Evolutionary conservation across 768 basidiomycete species (phyloP), one percentile per base, ranked within the genome.

Genomic region (Trametes cinnabarina): DNA sequence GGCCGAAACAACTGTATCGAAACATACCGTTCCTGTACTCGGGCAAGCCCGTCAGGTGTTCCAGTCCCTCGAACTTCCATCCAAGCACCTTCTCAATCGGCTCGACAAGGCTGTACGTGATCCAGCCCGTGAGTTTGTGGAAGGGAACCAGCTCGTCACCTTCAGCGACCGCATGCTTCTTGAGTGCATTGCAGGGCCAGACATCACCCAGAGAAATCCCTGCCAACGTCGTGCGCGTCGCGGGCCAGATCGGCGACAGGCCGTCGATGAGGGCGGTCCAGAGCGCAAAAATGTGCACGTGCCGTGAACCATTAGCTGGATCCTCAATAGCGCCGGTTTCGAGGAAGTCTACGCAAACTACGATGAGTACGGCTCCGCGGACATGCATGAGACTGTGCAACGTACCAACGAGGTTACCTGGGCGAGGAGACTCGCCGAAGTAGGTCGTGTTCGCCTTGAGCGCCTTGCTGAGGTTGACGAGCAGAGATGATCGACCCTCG

Each of bases 91-190:
- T 83, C 71, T 94, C 82, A 41, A 98, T 81, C 1, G 90, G 86
- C 69, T 94, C 89, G 32, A 97, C 77, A 19, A 99, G 77, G 64
- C 87, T 90, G 71, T 97, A 96, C 8, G 94, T 88, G 55, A 92
- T 79, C 96, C 96, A 99, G 60, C 90, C 88, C 0, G 92, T 93
- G 47, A 99, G 79, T 71, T 99, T 98, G 76, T 98, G 96, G 79
- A 98, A 98, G 0, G 94, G 90, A 7, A 98, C 92, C 28, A 92
- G 77, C 51, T 85, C 79, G 51, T 87, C 87, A 46, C 85, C 87
- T 64, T 84, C 57, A 11, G 59, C 43, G n/a, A 63, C 57, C 8
- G 53, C 44, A 17, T 66, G 49, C 34, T 43, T 55, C 44, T 66
- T 66, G 60, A 87, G 76, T 0, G 81, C 80, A 4, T 81, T 74